These are phyloP conservation scores for Candida anglica DNA, from an alignment of 805 yeast genomes.

Conservation along the genomic window DNA sequence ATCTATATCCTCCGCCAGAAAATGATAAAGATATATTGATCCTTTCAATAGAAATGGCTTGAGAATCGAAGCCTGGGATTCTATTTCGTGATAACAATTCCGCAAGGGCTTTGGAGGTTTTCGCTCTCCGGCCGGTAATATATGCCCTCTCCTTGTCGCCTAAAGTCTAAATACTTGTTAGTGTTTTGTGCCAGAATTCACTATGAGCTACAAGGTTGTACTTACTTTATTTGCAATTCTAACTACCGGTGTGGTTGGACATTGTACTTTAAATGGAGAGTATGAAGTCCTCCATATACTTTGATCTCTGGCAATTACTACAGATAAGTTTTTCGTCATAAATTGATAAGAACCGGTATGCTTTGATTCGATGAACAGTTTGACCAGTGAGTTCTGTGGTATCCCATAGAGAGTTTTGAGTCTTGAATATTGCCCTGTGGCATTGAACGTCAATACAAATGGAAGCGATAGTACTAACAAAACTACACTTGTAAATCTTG, in stretches of 20 bases:
- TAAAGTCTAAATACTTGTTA: constrained; percentile 12
- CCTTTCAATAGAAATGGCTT: constrained; percentile 12
- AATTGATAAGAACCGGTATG: constrained; percentile 3
- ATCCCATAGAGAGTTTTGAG: too few species aligned
- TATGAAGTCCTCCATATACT: constrained; percentile 11
- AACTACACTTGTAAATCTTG: too few species aligned
- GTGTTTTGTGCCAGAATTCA: constrained; percentile 3
- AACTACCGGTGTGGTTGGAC: constrained; percentile 17
- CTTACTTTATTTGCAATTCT: constrained; percentile 8
- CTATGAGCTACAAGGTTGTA: background rate
- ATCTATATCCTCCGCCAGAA: constrained; percentile 54
- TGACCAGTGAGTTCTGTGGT: constrained; percentile 3
- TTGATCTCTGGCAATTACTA: constrained; percentile 1
- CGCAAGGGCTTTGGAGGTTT: constrained; percentile 24
- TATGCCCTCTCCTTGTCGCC: constrained; percentile 21
- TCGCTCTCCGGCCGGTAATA: constrained; percentile 20
- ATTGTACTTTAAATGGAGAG: constrained; percentile 21
- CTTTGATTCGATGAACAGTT: background rate
- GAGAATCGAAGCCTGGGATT: constrained; percentile 30
- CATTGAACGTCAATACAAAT: too few species aligned
- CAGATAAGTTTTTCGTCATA: background rate
- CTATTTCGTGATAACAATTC: constrained; percentile 23
- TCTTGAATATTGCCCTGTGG: too few species aligned
- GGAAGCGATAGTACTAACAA: too few species aligned
- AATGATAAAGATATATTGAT: constrained; percentile 36